phyloP scores from a whole-genome alignment of 116 monocot genomes.

The Dioscorea cayenensis region DNA sequence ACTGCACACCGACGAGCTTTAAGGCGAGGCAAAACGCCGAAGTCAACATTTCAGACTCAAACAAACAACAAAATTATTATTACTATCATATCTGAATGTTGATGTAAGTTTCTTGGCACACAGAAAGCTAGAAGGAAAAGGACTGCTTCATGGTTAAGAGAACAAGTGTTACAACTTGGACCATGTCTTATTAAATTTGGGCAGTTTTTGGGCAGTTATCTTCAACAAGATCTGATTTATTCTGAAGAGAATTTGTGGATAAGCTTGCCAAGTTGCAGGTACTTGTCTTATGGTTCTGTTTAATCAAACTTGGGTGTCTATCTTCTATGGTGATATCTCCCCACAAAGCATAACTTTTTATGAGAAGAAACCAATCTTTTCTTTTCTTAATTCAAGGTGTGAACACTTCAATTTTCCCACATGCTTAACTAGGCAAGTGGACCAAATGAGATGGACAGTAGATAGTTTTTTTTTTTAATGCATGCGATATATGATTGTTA shows the following conservation, averaged over 20 bases:
- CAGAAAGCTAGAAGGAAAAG: conserved; percentile 68
- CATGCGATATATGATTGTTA: too few relatives aligned
- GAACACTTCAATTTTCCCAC: too few relatives aligned
- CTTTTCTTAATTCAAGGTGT: too few relatives aligned
- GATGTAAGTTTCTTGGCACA: not conserved
- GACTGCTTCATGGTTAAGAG: conserved; percentile 92
- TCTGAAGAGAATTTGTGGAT: conserved; percentile 81
- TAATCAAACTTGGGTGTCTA: not conserved
- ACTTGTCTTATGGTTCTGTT: not conserved
- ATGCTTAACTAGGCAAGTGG: too few relatives aligned
- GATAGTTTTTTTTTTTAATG: too few relatives aligned
- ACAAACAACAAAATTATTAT: not conserved
- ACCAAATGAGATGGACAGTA: too few relatives aligned
- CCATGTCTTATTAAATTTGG: conserved; percentile 96
- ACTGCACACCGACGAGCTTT: conserved; percentile 7
- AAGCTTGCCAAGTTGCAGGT: conserved; percentile 98
- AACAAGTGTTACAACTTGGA: conserved; percentile 81
- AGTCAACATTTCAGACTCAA: conserved; percentile 13
- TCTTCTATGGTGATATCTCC: too few relatives aligned
- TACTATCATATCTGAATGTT: not conserved
- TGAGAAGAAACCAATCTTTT: too few relatives aligned
- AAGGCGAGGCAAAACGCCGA: not conserved
- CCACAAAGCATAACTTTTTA: too few relatives aligned
- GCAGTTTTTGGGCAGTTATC: conserved; percentile 89
- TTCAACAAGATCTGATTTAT: conserved; percentile 91